Conservation (phyloP, 169 alveolate genomes). For the Plasmodium relictum region DNA sequence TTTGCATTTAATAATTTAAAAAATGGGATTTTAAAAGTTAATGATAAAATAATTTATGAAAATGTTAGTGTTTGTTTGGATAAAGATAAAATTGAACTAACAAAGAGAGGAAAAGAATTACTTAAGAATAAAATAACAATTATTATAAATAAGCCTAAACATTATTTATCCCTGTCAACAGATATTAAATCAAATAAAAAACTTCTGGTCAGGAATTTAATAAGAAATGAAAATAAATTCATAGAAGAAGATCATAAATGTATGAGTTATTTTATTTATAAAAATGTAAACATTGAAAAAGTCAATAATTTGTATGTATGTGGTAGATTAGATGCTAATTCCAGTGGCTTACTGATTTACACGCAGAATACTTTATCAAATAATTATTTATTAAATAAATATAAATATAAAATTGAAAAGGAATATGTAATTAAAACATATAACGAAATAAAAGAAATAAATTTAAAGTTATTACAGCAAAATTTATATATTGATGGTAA, state of each 20-base stretch:
- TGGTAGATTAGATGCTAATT: conserved; percentile 77
- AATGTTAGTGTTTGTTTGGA: conserved; percentile 14
- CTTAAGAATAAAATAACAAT: conserved; percentile 72
- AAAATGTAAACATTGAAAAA: conserved; percentile 63
- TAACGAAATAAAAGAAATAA: conserved; percentile 49
- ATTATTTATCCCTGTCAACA: conserved; percentile 57
- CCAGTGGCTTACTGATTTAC: conserved; percentile 74
- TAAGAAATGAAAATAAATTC: conserved; percentile 74
- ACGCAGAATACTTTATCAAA: conserved; percentile 72
- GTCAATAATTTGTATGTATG: conserved; percentile 76
- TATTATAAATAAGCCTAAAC: conserved; percentile 66
- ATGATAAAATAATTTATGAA: conserved; percentile 51
- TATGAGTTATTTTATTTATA: conserved; percentile 77
- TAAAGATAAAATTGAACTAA: conserved; percentile 51
- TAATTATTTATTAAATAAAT: conserved; percentile 35
- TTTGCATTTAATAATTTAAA: conserved; percentile 52
- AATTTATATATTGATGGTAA: conserved; percentile 75
- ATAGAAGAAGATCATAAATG: conserved; percentile 77
- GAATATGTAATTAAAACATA: conserved; percentile 69
- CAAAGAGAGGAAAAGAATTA: conserved; percentile 51
- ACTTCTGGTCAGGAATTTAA: conserved; percentile 67
- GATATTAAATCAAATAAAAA: conserved; percentile 67
- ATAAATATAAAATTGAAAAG: conserved; percentile 69
- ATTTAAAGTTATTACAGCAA: conserved; percentile 43
- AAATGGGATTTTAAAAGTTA: conserved; percentile 67